phyloP scores from a whole-genome alignment of 139 green algal species.

The Chlorella sorokiniana region DNA sequence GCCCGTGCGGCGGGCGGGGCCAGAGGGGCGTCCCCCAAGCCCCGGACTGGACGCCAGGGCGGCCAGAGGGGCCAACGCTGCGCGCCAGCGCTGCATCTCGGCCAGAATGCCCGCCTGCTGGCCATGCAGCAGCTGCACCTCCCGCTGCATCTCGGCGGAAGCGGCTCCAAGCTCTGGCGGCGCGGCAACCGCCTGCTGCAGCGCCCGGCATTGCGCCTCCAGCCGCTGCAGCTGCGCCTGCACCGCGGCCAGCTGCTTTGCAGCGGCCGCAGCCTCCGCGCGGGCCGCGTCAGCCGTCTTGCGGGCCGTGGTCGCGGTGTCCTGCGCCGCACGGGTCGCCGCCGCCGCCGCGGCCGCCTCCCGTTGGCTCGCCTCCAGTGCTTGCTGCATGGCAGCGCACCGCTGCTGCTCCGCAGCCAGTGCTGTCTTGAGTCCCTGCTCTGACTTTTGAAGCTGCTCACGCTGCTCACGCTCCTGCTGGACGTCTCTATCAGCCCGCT shows the following conservation, averaged over 20 bases:
- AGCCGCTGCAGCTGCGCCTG: slow-evolving; percentile 5
- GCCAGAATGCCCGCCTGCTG: not conserved
- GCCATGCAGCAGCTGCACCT: not conserved
- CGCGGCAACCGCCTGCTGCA: not conserved
- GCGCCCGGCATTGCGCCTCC: not conserved
- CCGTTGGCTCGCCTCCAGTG: not conserved
- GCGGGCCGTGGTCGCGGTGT: not conserved
- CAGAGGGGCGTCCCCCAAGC: no score
- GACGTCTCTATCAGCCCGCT: no score
- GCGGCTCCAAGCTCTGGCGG: not conserved
- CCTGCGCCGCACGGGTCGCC: not conserved
- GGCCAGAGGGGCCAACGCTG: not conserved
- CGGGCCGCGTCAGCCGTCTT: not conserved
- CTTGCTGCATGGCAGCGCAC: not conserved
- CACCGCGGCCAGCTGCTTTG: not conserved
- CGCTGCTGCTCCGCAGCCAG: not conserved
- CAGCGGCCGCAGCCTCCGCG: not conserved
- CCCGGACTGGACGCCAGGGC: not conserved
- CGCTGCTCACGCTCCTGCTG: no score
- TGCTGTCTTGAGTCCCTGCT: not conserved
- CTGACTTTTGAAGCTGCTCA: not conserved
- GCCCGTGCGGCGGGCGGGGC: not conserved
- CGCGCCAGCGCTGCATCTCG: slow-evolving; percentile 12
- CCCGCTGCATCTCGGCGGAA: not conserved
- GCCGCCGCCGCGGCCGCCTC: not conserved